Evolutionary conservation across 2,329 filamentous ascomycete genomes (phyloP).

Genomic region (Claviceps pazoutovae): DNA sequence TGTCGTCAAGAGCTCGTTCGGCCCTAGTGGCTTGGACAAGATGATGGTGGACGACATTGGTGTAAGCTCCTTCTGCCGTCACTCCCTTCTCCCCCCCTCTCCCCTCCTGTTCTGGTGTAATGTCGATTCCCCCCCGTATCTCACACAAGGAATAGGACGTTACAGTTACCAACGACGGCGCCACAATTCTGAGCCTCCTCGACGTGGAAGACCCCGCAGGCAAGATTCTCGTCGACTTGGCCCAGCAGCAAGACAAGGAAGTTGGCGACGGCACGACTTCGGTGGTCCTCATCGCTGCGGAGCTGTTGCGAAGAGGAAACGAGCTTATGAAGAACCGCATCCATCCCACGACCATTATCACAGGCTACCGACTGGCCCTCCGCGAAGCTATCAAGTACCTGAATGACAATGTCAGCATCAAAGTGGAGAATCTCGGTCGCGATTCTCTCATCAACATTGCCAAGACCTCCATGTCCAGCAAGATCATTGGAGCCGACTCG

Average conservation of each 20-base stretch:
- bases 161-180: constrained; percentile 96
- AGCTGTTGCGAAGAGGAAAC: constrained; percentile 85
- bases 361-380: constrained; percentile 87
- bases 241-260: constrained; percentile 97
- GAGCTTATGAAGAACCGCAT: constrained; percentile 99
- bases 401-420: constrained; percentile 94
- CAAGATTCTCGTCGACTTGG: constrained; percentile 94
- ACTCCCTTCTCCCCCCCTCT: neutral
- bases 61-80: constrained; percentile 34
- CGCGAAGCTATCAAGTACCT: constrained; percentile 97
- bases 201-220: constrained; percentile 97
- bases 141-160: constrained; percentile 52
- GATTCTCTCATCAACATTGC: constrained; percentile 90
- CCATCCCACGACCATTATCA: constrained; percentile 98
- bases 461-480: constrained; percentile 98
- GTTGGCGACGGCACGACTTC: constrained; percentile 97
- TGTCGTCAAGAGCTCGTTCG: constrained; percentile 98
- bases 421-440: constrained; percentile 79
- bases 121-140: neutral
- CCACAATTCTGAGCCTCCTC: constrained; percentile 86
- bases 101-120: neutral
- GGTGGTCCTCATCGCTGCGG: constrained; percentile 91
- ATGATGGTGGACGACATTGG: constrained; percentile 99
- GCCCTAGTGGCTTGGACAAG: constrained; percentile 92
- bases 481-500: constrained; percentile 91